Conservation (phyloP, 768 basidiomycete genomes). For the Tremella mesenterica region DNA sequence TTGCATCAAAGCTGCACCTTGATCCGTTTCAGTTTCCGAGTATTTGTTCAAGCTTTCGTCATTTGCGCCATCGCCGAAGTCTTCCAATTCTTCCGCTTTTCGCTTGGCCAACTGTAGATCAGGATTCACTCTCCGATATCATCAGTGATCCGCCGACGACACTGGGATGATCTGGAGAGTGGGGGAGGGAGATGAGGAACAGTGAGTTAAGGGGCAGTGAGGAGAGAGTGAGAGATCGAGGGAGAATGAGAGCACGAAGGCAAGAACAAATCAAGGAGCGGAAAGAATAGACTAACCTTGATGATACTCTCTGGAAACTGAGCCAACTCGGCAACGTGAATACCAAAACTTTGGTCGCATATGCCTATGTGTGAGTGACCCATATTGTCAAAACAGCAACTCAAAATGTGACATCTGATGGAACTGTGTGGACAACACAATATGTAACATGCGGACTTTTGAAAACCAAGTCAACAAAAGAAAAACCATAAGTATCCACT, state of each 20-base stretch:
- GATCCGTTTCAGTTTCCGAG: slow-evolving; percentile 57
- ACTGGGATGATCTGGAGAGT: too few species aligned
- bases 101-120: slow-evolving; percentile 65
- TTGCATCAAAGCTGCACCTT: slow-evolving; percentile 73
- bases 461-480: too few species aligned
- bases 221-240: neutral
- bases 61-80: slow-evolving; percentile 55
- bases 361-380: slow-evolving; percentile 55
- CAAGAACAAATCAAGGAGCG: neutral
- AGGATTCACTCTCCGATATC: too few species aligned
- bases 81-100: slow-evolving; percentile 85
- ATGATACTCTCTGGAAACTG: slow-evolving; percentile 94
- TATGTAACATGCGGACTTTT: too few species aligned
- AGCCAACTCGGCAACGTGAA: slow-evolving; percentile 93
- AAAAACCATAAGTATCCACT: too few species aligned
- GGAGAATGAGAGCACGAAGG: neutral
- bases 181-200: too few species aligned
- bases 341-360: slow-evolving; percentile 96
- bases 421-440: too few species aligned
- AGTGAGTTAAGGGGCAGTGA: neutral
- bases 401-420: too few species aligned
- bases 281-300: slow-evolving; percentile 51
- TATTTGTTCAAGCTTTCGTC: slow-evolving; percentile 48
- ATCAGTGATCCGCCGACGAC: too few species aligned
- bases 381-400: too few species aligned